These are phyloP conservation scores for Didymella pinodella DNA, from an alignment of 2,329 filamentous ascomycete species.

Conservation along the genomic window DNA sequence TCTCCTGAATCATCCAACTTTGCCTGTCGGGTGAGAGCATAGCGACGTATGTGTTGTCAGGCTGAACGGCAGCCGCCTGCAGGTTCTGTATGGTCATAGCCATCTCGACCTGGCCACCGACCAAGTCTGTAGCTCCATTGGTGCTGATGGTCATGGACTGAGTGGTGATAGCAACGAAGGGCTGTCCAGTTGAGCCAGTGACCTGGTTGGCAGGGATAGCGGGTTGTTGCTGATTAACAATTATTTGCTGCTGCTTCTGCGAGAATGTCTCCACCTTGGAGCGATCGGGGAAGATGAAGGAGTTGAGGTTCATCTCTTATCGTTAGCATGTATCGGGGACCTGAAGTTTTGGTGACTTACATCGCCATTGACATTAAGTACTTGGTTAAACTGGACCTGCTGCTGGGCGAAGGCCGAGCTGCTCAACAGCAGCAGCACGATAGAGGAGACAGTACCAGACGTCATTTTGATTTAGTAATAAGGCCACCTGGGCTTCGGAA, in stretches of 20 bases:
- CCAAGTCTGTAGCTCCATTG: slow-evolving; percentile 47
- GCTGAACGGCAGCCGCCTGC: slow-evolving; percentile 40
- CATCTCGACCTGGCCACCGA: slow-evolving; percentile 49
- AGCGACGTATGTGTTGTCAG: slow-evolving; percentile 48
- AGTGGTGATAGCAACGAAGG: slow-evolving; percentile 45
- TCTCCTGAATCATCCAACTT: slow-evolving; percentile 51
- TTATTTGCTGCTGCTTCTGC: slow-evolving; percentile 50
- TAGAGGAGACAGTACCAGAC: slow-evolving; percentile 48
- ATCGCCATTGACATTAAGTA: slow-evolving; percentile 51
- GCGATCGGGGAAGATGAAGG: slow-evolving; percentile 48
- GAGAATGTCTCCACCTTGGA: slow-evolving; percentile 50
- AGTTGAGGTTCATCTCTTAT: slow-evolving; percentile 48
- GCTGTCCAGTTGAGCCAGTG: slow-evolving; percentile 48
- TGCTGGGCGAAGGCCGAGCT: slow-evolving; percentile 40
- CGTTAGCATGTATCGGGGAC: slow-evolving; percentile 12
- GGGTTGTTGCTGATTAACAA: slow-evolving; percentile 51
- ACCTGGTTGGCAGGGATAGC: slow-evolving; percentile 48
- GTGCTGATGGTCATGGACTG: slow-evolving; percentile 49
- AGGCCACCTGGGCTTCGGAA: slow-evolving; percentile 46
- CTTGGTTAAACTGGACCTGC: slow-evolving; percentile 49
- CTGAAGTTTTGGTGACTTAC: slow-evolving; percentile 31
- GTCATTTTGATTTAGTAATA: slow-evolving; percentile 39
- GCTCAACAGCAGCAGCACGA: slow-evolving; percentile 42
- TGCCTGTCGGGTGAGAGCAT: slow-evolving; percentile 50
- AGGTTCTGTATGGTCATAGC: slow-evolving; percentile 44